Conservation (phyloP, 139 green algal species). For the Chlorella ohadii region DNA sequence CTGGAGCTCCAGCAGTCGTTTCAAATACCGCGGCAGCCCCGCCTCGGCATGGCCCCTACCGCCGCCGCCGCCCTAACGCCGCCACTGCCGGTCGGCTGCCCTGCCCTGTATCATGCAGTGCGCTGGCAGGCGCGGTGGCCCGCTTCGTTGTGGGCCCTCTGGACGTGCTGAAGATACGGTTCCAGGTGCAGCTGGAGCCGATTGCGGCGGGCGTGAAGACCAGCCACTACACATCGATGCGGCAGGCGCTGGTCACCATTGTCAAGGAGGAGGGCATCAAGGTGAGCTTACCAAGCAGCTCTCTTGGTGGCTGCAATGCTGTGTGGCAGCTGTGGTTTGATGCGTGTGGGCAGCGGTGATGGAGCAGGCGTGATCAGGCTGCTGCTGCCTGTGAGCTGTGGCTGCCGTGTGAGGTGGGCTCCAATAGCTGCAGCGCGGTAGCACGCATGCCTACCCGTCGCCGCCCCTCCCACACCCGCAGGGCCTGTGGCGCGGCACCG, state of each 20-base stretch:
- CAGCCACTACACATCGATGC: slow-evolving; percentile 90
- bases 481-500: slow-evolving; percentile 94
- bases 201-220: slow-evolving; percentile 5
- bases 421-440: not conserved
- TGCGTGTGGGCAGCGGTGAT: not conserved
- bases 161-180: slow-evolving; percentile 97
- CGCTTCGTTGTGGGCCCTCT: slow-evolving; percentile 88
- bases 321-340: not conserved
- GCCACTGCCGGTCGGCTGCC: too few species aligned
- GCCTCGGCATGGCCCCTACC: too few species aligned
- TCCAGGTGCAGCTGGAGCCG: slow-evolving; percentile 81
- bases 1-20: too few species aligned
- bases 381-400: not conserved
- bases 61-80: too few species aligned
- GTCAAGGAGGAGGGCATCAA: slow-evolving; percentile 89
- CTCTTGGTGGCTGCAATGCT: not conserved
- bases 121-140: slow-evolving; percentile 81
- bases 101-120: slow-evolving; percentile 37
- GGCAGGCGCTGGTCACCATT: slow-evolving; percentile 87
- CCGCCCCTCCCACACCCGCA: slow-evolving; percentile 43
- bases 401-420: too few species aligned
- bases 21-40: too few species aligned
- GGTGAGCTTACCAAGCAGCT: slow-evolving; percentile 50
- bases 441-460: too few species aligned
- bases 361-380: not conserved